Evolutionary conservation across 306 rosid genomes (phyloP), one percentile per base, ranked within the genome.

Genomic region (Gastrolobium bilobum): DNA sequence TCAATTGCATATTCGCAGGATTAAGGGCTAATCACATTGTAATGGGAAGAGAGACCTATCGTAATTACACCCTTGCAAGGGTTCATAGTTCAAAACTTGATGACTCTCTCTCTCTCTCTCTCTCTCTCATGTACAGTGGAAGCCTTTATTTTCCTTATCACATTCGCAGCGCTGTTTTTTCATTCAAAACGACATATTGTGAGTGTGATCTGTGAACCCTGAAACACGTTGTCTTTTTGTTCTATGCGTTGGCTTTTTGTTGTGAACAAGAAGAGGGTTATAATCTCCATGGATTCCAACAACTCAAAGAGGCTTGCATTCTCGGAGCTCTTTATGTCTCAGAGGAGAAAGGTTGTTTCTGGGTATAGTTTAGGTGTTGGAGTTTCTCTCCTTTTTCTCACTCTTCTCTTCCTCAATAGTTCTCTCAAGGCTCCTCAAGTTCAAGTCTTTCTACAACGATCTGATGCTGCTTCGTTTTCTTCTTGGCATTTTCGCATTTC

Each of bases 321-420:
- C 61, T 39, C 89, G 0, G 98, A 90, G 73, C 87, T 81, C 76
- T 70, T 89, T 61, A 30, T 68, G 13, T 84, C 87, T 8, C 84
- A 83, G n/a, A 83, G 79, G 74, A 90, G 91, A 58, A 91, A 89
- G 66, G 73, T 93, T 1, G 42, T 88, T 71, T 93, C 97, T 53
- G 91, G 97, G 47, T 89, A 93, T 74, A 84, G 88, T 80, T 87
- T 93, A 52, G 93, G 96, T 30, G 50, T 90, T 74, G 87, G 80
- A 40, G 81, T 81, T 79, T 90, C 94, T 62, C 64, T 96, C 20
- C 4, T 87, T 75, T 42, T 91, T 53, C 67, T 90, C 29, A 75
- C 82, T 15, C 37, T 89, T 9, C 68, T 89, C 30, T 85, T 82
- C 2, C 84, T 93, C 11, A 81, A 75, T 50, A 64, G 47, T 29